Evolutionary conservation across 208 protist genomes (phyloP).

Genomic region (Endotrypanum monterogeii): DNA sequence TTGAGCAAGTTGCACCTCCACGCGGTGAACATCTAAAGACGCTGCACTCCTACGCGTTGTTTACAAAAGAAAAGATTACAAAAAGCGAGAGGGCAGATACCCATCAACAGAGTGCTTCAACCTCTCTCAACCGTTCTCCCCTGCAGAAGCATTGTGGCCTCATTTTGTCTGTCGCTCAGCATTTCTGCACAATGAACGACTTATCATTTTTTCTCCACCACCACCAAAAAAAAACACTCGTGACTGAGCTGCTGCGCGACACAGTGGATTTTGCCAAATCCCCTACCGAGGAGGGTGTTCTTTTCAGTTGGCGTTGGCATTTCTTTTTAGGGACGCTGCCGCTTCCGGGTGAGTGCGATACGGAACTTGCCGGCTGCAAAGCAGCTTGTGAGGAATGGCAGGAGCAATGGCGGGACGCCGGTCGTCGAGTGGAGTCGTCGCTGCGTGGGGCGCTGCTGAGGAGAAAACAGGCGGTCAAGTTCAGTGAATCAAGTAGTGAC

Average conservation of each 20-base stretch:
- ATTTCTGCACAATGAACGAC: slow-evolving; percentile 36
- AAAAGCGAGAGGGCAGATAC: background rate
- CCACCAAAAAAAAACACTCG: slow-evolving; percentile 6
- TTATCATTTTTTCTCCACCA: slow-evolving; percentile 27
- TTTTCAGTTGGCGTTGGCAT: slow-evolving; percentile 52
- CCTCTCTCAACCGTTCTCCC: no score
- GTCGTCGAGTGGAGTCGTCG: slow-evolving; percentile 12
- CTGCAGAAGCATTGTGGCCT: no score
- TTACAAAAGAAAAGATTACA: no score
- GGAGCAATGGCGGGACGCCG: slow-evolving; percentile 23
- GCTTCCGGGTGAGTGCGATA: background rate
- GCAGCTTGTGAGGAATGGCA: slow-evolving; percentile 13
- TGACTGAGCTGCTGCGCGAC: slow-evolving; percentile 36
- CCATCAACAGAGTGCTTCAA: background rate
- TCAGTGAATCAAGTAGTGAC: slow-evolving; percentile 33
- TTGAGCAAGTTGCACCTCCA: no score
- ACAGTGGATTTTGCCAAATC: slow-evolving; percentile 29
- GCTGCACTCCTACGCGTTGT: no score
- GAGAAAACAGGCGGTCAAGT: slow-evolving; percentile 16
- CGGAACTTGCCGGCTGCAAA: background rate
- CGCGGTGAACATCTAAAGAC: no score
- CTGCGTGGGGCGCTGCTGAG: slow-evolving; percentile 16
- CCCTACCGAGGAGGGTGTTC: slow-evolving; percentile 3
- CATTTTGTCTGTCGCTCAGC: background rate
- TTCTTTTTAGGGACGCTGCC: slow-evolving; percentile 50